Conservation (phyloP, 2,329 filamentous ascomycete genomes). For the Exophiala oligosperma region DNA sequence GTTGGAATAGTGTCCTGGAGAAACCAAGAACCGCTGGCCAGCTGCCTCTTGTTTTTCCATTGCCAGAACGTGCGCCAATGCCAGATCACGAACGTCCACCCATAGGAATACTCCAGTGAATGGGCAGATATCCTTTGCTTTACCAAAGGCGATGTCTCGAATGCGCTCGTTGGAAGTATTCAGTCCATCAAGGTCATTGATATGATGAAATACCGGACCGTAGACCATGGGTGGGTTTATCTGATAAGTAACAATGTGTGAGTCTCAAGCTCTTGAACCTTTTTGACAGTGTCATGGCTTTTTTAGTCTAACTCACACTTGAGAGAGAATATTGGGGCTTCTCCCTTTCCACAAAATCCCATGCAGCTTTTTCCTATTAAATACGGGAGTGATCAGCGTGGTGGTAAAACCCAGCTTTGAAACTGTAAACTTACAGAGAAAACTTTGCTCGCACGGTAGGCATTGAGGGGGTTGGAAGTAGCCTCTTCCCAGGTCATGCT, state of each 20-base stretch:
- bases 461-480: constrained; percentile 29
- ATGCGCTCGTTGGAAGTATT: constrained; percentile 40
- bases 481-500: constrained; percentile 48
- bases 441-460: constrained; percentile 44
- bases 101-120: constrained; percentile 35
- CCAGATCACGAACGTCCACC: constrained; percentile 53
- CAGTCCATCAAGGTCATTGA: constrained; percentile 27
- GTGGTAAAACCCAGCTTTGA: no score
- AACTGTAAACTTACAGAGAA: no score
- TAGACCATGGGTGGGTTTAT: constrained; percentile 48
- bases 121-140: no score
- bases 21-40: constrained; percentile 16
- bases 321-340: constrained; percentile 1
- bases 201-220: constrained; percentile 36
- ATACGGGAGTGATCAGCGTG: no score
- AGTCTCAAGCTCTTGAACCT: no score
- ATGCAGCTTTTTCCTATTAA: constrained; percentile 47
- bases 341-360: constrained; percentile 27
- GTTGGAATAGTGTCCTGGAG: background rate
- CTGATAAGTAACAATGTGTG: no score
- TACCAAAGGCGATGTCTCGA: constrained; percentile 15
- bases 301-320: no score
- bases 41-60: constrained; percentile 12
- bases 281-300: no score
- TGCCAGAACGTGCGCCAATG: constrained; percentile 26